These are phyloP conservation scores for Suhomyces bolitotheri DNA, from an alignment of 1,139 yeast species.

Conservation along the genomic window DNA sequence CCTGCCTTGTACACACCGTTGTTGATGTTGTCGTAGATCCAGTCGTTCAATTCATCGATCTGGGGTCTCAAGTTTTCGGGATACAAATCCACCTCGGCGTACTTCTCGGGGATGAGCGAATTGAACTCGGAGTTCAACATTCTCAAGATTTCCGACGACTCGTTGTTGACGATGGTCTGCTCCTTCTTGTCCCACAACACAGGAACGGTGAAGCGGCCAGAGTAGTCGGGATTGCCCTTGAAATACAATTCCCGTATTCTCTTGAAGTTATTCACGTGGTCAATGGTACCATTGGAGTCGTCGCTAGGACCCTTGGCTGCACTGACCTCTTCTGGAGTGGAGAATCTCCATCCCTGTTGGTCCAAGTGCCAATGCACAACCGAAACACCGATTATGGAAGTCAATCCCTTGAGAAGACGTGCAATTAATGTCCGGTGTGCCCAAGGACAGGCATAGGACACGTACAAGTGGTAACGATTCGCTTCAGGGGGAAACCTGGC, in stretches of 20 bases:
- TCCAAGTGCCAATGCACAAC: conserved; percentile 92
- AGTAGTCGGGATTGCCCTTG: conserved; percentile 72
- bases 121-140: conserved; percentile 76
- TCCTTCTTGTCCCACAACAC: conserved; percentile 87
- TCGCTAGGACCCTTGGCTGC: conserved; percentile 33
- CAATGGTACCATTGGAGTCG: conserved; percentile 58
- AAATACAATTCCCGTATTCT: conserved; percentile 71
- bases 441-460: conserved; percentile 92
- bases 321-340: conserved; percentile 30
- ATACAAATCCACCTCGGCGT: conserved; percentile 57
- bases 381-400: conserved; percentile 59
- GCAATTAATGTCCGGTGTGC: conserved; percentile 85
- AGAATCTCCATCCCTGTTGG: conserved; percentile 82
- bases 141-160: conserved; percentile 84
- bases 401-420: conserved; percentile 76
- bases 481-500: conserved; percentile 71
- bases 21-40: conserved; percentile 84
- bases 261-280: conserved; percentile 58
- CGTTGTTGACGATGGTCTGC: conserved; percentile 84
- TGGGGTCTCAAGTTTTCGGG: conserved; percentile 54
- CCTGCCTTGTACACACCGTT: conserved; percentile 96
- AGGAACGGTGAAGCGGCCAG: conserved; percentile 88
- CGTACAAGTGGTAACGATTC: conserved; percentile 83
- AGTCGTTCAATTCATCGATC: conserved; percentile 78
- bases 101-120: conserved; percentile 33